Evolutionary conservation across 1,284 basidiomycete genomes (phyloP).

Genomic region (Gomphus sp.): DNA sequence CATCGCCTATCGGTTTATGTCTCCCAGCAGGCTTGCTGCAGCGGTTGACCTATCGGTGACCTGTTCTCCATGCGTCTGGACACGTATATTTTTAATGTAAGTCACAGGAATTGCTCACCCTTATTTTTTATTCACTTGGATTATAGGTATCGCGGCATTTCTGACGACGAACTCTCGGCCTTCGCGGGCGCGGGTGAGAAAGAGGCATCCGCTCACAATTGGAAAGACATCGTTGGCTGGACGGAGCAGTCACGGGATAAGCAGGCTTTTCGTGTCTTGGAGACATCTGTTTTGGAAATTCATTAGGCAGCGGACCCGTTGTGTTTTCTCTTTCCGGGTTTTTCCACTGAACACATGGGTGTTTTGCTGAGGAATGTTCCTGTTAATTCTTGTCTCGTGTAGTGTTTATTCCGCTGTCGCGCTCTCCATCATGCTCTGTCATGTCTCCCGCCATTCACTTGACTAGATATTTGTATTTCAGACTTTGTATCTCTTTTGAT

Average conservation of each 20-base stretch:
- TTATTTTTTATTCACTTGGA: not conserved
- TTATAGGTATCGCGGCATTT: slow-evolving; percentile 46
- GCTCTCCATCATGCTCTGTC: not conserved
- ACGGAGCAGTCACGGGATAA: slow-evolving; percentile 66
- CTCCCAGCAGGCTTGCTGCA: slow-evolving; percentile 63
- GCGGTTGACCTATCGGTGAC: slow-evolving; percentile 80
- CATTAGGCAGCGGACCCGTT: slow-evolving; percentile 25
- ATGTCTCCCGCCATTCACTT: not conserved
- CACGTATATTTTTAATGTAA: slow-evolving; percentile 75
- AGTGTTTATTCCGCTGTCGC: not conserved
- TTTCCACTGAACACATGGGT: not conserved
- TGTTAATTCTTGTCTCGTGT: not conserved
- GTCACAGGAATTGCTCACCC: not conserved
- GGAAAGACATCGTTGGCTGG: slow-evolving; percentile 70
- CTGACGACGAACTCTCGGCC: slow-evolving; percentile 64
- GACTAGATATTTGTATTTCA: slow-evolving; percentile 4
- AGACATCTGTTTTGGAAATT: slow-evolving; percentile 68
- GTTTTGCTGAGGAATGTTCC: not conserved
- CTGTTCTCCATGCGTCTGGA: slow-evolving; percentile 67
- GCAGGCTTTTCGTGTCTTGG: slow-evolving; percentile 62
- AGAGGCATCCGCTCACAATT: slow-evolving; percentile 68
- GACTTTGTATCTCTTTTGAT: not conserved
- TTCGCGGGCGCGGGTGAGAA: slow-evolving; percentile 76
- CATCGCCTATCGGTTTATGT: slow-evolving; percentile 78
- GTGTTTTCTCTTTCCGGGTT: not conserved